phyloP scores from a whole-genome alignment of 1,284 basidiomycete species.

The Pisolithus thermaeus region DNA sequence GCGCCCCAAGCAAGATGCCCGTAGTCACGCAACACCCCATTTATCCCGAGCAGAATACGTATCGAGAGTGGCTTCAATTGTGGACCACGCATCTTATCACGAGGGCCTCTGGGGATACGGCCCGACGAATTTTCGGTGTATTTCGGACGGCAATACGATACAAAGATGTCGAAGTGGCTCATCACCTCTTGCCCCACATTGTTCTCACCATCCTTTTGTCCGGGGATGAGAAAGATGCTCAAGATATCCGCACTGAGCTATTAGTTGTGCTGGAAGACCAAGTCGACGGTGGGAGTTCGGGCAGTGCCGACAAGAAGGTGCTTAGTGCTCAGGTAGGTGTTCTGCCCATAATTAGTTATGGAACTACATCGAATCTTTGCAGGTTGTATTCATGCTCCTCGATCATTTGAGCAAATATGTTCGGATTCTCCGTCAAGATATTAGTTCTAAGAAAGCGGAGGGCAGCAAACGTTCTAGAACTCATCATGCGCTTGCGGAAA shows the following conservation, averaged over 20 bases:
- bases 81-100: slow-evolving; percentile 89
- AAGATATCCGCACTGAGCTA: slow-evolving; percentile 75
- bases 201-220: slow-evolving; percentile 85
- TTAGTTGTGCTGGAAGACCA: slow-evolving; percentile 85
- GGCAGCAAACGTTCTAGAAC: slow-evolving; percentile 41
- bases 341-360: not conserved
- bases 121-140: slow-evolving; percentile 70
- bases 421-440: slow-evolving; percentile 57
- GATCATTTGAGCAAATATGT: slow-evolving; percentile 96
- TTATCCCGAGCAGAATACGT: slow-evolving; percentile 73
- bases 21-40: slow-evolving; percentile 59
- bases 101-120: slow-evolving; percentile 50
- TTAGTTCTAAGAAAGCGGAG: slow-evolving; percentile 45
- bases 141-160: slow-evolving; percentile 79
- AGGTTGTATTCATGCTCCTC: slow-evolving; percentile 92
- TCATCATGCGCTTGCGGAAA: slow-evolving; percentile 30
- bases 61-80: slow-evolving; percentile 92
- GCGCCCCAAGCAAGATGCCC: slow-evolving; percentile 35
- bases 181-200: slow-evolving; percentile 88
- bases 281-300: slow-evolving; percentile 55
- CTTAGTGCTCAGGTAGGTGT: slow-evolving; percentile 81
- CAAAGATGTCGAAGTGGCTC: slow-evolving; percentile 89
- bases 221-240: slow-evolving; percentile 56
- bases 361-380: not conserved
- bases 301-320: slow-evolving; percentile 70